phyloP scores from a whole-genome alignment of 2,329 filamentous ascomycete species.

The Tympanopsis confertula region DNA sequence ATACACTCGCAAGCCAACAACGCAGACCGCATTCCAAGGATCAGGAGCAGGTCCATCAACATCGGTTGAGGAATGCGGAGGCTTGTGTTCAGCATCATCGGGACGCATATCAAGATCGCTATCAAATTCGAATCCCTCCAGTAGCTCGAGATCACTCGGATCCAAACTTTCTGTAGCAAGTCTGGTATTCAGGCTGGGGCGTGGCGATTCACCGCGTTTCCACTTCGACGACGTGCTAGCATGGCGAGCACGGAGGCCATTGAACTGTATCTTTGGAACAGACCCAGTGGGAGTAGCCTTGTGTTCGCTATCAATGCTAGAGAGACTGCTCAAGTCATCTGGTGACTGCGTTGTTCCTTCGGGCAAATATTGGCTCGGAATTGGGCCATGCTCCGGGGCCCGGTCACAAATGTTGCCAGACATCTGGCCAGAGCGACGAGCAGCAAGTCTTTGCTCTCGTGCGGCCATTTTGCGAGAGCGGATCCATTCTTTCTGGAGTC shows the following conservation, averaged over 20 bases:
- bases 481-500: slow-evolving; percentile 21
- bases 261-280: neutral
- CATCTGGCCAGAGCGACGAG: no score
- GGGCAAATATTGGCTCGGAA: neutral
- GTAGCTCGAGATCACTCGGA: neutral
- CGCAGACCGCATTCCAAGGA: slow-evolving; percentile 1
- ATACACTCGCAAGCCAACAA: neutral
- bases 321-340: neutral
- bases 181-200: neutral
- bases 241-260: neutral
- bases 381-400: no score
- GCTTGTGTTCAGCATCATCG: neutral
- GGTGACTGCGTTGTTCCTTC: neutral
- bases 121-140: slow-evolving; percentile 1
- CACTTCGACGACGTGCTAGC: no score
- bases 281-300: neutral
- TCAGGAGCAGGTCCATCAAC: neutral
- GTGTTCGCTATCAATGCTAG: neutral
- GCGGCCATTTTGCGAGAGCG: slow-evolving; percentile 7
- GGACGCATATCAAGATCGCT: neutral
- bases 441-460: neutral
- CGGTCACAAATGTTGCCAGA: no score
- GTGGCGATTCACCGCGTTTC: neutral
- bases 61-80: no score
- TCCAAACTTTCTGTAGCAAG: neutral